Evolutionary conservation across 306 rosid species (phyloP).

Genomic region (Citrullus mucosospermus): DNA sequence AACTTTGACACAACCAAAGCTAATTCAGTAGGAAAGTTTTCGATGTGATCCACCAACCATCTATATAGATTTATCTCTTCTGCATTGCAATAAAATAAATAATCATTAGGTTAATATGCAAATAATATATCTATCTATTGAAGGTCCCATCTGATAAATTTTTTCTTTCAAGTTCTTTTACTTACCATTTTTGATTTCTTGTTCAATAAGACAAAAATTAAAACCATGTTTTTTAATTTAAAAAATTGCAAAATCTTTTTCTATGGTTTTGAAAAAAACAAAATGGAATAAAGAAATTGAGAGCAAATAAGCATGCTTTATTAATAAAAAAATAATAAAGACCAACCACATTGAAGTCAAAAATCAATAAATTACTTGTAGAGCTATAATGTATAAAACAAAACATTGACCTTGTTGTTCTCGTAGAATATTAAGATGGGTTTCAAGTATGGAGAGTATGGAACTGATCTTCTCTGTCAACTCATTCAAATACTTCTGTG

Average conservation of each 20-base stretch:
- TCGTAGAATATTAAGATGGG: neutral
- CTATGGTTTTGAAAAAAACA: too few species aligned
- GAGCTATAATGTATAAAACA: neutral
- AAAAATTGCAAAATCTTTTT: too few species aligned
- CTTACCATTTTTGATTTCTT: too few species aligned
- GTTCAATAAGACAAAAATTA: too few species aligned
- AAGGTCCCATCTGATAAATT: too few species aligned
- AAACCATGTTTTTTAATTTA: too few species aligned
- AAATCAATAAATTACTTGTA: neutral
- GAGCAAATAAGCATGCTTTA: too few species aligned
- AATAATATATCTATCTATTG: neutral
- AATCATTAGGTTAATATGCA: neutral
- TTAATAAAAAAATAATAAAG: too few species aligned
- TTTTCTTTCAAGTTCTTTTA: too few species aligned
- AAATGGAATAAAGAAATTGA: too few species aligned
- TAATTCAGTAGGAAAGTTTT: neutral
- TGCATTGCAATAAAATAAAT: neutral
- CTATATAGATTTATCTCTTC: neutral
- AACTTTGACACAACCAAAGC: neutral
- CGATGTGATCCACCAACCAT: conserved; percentile 2
- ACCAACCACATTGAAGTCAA: neutral
- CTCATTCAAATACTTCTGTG: conserved; percentile 3
- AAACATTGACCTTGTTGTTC: neutral
- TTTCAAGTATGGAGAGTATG: neutral
- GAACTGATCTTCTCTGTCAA: neutral